Evolutionary conservation across 257 asterid species (phyloP).

Genomic region (Solanum chilense): DNA sequence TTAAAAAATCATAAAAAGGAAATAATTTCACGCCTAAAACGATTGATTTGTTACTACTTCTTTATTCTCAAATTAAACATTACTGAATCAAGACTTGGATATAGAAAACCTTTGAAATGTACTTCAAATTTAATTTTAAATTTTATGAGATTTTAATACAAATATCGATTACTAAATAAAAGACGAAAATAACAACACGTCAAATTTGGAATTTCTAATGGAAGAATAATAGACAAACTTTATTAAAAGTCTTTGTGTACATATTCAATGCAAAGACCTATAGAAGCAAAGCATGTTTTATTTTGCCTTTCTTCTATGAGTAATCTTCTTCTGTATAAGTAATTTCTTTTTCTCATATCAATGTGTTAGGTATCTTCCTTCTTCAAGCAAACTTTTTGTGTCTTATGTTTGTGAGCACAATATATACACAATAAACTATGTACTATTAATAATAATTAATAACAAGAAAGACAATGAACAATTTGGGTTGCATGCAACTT

Average conservation of each 20-base stretch:
- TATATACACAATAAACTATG: neutral
- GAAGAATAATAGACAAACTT: neutral
- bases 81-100: neutral
- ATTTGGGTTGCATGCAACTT: neutral
- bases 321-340: neutral
- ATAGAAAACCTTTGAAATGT: neutral
- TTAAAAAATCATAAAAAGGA: neutral
- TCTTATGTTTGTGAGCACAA: neutral
- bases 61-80: neutral
- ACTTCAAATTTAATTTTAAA: neutral
- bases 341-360: neutral
- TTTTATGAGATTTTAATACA: neutral
- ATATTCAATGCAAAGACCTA: neutral
- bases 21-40: neutral
- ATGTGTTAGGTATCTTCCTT: neutral
- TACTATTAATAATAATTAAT: neutral
- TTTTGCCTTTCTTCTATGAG: neutral
- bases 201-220: neutral
- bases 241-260: neutral
- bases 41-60: fast-evolving
- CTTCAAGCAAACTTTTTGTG: neutral
- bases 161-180: neutral
- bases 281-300: neutral
- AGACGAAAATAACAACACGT: neutral
- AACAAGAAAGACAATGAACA: neutral